A percentile compares a stretch with the other conserved stretches of the same genome.
phyloP scores from a whole-genome alignment of 345 rosid genomes.

The Citrus australasica region DNA sequence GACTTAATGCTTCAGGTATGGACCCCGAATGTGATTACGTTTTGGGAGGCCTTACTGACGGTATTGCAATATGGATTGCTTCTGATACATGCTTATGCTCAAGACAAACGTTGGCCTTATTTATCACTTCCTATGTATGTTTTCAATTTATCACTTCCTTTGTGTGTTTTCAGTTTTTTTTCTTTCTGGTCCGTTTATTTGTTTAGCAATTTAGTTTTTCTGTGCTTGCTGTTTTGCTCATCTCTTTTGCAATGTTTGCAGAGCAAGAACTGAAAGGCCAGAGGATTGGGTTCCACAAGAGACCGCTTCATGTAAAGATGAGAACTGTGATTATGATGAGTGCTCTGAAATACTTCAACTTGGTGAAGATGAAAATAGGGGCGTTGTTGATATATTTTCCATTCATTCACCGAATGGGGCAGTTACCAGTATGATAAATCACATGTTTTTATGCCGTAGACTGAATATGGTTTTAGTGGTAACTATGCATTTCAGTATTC shows the following conservation, averaged over 20 bases:
- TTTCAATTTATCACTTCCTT: slow-evolving; percentile 57
- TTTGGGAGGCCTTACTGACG: slow-evolving; percentile 85
- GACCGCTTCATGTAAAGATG: slow-evolving; percentile 27
- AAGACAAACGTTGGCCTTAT: slow-evolving; percentile 96
- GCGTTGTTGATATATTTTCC: slow-evolving; percentile 82
- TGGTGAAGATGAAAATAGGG: slow-evolving; percentile 41
- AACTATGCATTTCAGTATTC: neutral
- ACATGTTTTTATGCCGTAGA: neutral
- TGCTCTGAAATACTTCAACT: slow-evolving; percentile 38
- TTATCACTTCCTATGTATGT: slow-evolving; percentile 80
- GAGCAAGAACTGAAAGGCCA: slow-evolving; percentile 78
- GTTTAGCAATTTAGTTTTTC: neutral
- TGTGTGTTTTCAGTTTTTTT: slow-evolving; percentile 42
- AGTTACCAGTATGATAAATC: slow-evolving; percentile 36
- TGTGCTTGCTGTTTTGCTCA: slow-evolving; percentile 8
- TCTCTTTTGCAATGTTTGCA: slow-evolving; percentile 24
- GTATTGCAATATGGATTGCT: slow-evolving; percentile 79
- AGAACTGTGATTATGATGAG: slow-evolving; percentile 31
- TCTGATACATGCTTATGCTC: slow-evolving; percentile 76
- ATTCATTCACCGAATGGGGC: slow-evolving; percentile 48
- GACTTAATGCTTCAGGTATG: slow-evolving; percentile 56
- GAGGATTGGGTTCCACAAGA: slow-evolving; percentile 96
- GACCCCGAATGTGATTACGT: slow-evolving; percentile 81
- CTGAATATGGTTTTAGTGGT: neutral
- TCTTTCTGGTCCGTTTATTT: neutral